Evolutionary conservation across 2,329 filamentous ascomycete species (phyloP).

Genomic region (Penicillium frequentans): DNA sequence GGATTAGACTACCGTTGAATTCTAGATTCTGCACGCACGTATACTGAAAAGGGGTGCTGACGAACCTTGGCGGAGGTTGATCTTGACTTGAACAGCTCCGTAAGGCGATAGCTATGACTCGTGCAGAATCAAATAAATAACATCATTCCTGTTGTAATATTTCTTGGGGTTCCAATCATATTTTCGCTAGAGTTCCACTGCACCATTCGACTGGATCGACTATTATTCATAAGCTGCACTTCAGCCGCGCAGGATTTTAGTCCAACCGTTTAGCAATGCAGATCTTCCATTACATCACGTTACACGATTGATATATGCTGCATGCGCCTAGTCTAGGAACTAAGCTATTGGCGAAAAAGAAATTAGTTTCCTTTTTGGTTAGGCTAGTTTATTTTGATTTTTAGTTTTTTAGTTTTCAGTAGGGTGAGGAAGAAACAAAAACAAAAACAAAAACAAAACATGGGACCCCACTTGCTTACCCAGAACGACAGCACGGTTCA

Average conservation of each 20-base stretch:
- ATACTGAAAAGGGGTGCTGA: not conserved
- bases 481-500: conserved; percentile 20
- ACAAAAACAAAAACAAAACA: not conserved
- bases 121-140: not conserved
- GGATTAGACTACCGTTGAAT: conserved; percentile 7
- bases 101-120: no score
- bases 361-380: not conserved
- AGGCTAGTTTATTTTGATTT: not conserved
- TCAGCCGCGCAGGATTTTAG: conserved; percentile 7
- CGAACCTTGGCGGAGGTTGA: no score
- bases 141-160: not conserved
- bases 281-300: not conserved
- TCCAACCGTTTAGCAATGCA: not conserved
- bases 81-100: no score
- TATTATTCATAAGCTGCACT: not conserved
- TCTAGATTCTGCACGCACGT: not conserved
- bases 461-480: not conserved
- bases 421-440: not conserved
- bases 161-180: no score
- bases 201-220: not conserved
- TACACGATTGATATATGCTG: not conserved
- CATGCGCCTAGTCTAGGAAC: not conserved
- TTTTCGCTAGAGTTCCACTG: not conserved
- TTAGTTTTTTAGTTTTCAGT: no score
- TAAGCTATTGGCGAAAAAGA: not conserved